Evolutionary conservation across 208 protist genomes (phyloP), one percentile per base, ranked within the genome.

Genomic region (Leishmania guyanensis): DNA sequence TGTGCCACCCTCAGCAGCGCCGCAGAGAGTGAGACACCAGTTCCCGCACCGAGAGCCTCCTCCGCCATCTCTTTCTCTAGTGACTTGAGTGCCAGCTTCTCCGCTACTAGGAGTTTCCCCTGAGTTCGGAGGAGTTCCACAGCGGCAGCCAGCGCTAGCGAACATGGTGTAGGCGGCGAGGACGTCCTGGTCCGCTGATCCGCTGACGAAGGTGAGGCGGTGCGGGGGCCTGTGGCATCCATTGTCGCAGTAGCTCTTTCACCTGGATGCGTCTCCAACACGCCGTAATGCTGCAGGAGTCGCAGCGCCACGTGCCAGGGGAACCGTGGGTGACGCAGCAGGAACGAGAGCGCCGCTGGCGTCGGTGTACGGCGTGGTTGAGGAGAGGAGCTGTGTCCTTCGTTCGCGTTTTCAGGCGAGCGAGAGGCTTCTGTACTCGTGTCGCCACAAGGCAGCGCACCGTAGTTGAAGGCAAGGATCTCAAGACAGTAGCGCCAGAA

Each of bases 401-500:
- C 51, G 46, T 43, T 43, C 33, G 29, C 29, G 3, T 33, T 14
- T 43, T 46, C 50, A 58, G 71, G 50, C 3, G 29, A 39, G n/a
- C 20, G 50, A 39, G 12, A 60, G 17, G 14, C 17, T 12, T 53
- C 10, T 29, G 48, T 20, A 62, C 51, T 46, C 50, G 17, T 8
- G 29, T 54, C 71, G 50, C 33, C 72, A 56, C 29, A 8, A 43
- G 46, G 53, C 10, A 85, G 43, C 48, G 69, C 22, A 20, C 58
- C 33, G 81, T 90, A 93, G 81, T 90, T 93, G 64, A 77, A 79
- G 48, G 80, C 79, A 29, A 89, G 60, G 12, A 93, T 36, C n/a
- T 84, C 50, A 12, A 91, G 70, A 39, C 86, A 81, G 81, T 86
- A 93, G 12, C 50, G 54, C 90, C 90, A 93, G 75, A 88, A 89